These are phyloP conservation scores for Tuber calosporum DNA, from an alignment of 495 filamentous ascomycete species.

Conservation along the genomic window DNA sequence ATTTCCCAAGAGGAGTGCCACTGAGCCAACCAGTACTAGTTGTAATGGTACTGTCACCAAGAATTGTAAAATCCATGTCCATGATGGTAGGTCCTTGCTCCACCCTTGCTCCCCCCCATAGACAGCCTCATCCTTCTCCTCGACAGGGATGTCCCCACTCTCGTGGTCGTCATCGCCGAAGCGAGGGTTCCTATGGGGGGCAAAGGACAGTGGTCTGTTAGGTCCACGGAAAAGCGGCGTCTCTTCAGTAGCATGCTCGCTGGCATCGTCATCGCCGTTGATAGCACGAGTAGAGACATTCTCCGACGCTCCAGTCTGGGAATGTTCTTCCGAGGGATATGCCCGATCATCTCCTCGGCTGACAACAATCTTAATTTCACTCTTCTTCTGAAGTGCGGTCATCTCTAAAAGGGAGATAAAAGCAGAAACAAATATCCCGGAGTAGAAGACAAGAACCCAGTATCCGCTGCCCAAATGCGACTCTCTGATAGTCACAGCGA, in stretches of 20 bases:
- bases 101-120: conserved; percentile 79
- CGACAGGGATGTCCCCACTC: conserved; percentile 40
- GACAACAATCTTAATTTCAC: not conserved
- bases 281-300: conserved; percentile 23
- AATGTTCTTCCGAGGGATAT: conserved; percentile 22
- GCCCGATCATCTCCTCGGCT: not conserved
- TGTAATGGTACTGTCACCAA: conserved; percentile 68
- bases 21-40: conserved; percentile 65
- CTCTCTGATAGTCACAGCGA: conserved; percentile 63
- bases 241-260: conserved; percentile 61
- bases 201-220: conserved; percentile 62
- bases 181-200: conserved; percentile 51
- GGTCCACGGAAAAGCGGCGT: conserved; percentile 66
- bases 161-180: conserved; percentile 39
- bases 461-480: conserved; percentile 65
- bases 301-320: conserved; percentile 10
- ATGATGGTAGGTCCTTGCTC: conserved; percentile 69
- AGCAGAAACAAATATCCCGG: conserved; percentile 64
- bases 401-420: conserved; percentile 70
- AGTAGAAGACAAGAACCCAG: conserved; percentile 72
- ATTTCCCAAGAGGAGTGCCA: conserved; percentile 64
- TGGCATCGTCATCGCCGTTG: conserved; percentile 48
- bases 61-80: conserved; percentile 82
- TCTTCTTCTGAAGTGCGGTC: conserved; percentile 57
- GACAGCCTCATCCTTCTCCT: conserved; percentile 46